phyloP scores from a whole-genome alignment of 192 early-diverging fungal species.

The Coemansia sp. region DNA sequence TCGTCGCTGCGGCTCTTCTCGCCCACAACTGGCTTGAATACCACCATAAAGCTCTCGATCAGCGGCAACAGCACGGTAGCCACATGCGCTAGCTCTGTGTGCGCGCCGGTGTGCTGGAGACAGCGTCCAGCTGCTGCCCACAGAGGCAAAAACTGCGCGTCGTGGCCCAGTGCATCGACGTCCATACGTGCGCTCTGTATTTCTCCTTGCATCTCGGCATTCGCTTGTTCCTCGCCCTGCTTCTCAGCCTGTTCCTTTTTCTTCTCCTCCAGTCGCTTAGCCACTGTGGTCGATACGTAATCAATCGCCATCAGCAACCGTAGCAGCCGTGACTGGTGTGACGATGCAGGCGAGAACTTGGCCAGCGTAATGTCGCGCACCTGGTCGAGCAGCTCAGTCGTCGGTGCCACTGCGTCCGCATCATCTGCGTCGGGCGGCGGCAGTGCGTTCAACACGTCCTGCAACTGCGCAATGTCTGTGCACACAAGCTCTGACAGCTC shows the following conservation, averaged over 20 bases:
- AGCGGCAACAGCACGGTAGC: conserved; percentile 90
- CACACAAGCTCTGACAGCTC: conserved; percentile 67
- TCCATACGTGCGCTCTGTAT: conserved; percentile 17
- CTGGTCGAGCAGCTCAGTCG: conserved; percentile 56
- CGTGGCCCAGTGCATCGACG: conserved; percentile 31
- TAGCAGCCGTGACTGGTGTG: conserved; percentile 87
- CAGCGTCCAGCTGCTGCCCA: conserved; percentile 80
- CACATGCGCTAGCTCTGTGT: conserved; percentile 81
- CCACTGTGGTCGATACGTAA: conserved; percentile 60
- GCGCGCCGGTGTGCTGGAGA: conserved; percentile 70
- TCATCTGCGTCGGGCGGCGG: conserved; percentile 7
- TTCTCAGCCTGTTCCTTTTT: conserved; percentile 15
- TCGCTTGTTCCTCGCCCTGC: neutral
- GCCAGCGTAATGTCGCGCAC: conserved; percentile 73
- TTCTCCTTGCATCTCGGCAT: neutral
- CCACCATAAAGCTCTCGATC: conserved; percentile 98
- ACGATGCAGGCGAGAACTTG: conserved; percentile 81
- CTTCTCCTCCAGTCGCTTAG: conserved; percentile 42
- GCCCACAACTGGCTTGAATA: conserved; percentile 84
- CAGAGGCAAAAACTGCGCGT: conserved; percentile 59
- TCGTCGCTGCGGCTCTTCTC: conserved; percentile 15
- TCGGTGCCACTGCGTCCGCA: conserved; percentile 4
- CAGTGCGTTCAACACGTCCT: conserved; percentile 54
- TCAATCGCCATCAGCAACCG: conserved; percentile 94
- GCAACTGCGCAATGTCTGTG: conserved; percentile 68